Percentiles rank a stretch among this genome's conserved stretches.
These are phyloP conservation scores for Colletotrichum sp. DNA, from an alignment of 2,329 filamentous ascomycete species.

Conservation along the genomic window DNA sequence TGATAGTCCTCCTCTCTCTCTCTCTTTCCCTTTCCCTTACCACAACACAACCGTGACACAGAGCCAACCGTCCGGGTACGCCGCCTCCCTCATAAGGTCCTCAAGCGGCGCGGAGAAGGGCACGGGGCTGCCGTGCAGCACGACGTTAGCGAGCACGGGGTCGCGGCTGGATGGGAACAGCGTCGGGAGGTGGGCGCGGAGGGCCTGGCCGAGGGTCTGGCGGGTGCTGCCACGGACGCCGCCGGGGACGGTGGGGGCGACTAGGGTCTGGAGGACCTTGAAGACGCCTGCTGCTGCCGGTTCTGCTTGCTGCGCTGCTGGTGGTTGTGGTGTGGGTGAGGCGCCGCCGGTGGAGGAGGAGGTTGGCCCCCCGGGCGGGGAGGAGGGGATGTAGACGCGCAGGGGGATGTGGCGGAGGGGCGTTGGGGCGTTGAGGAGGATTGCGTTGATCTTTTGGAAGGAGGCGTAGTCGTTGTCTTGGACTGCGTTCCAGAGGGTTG, in stretches of 20 bases:
- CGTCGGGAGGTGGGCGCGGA: conserved; percentile 76
- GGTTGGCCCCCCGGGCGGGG: conserved; percentile 43
- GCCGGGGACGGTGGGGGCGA: conserved; percentile 52
- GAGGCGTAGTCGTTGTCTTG: conserved; percentile 75
- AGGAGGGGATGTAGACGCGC: conserved; percentile 80
- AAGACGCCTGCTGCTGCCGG: conserved; percentile 55
- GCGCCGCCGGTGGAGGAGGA: not conserved
- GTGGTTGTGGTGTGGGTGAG: not conserved
- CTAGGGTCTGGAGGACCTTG: conserved; percentile 77
- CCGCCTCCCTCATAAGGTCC: conserved; percentile 80
- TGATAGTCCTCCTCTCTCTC: not conserved
- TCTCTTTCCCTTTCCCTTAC: conserved; percentile 21
- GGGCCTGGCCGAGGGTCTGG: conserved; percentile 72
- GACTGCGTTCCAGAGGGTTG: conserved; percentile 81
- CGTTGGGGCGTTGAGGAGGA: conserved; percentile 76
- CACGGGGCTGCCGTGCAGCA: conserved; percentile 84
- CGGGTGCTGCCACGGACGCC: conserved; percentile 42
- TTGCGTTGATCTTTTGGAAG: conserved; percentile 77
- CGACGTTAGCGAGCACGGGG: conserved; percentile 80
- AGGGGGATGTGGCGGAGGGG: conserved; percentile 85
- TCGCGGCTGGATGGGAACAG: conserved; percentile 88
- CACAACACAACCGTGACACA: conserved; percentile 82
- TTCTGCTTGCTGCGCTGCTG: conserved; percentile 23
- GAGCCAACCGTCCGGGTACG: conserved; percentile 93
- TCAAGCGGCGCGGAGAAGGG: conserved; percentile 82